phyloP scores from a whole-genome alignment of 331 rosid species.

The Erythrophleum ivorense region DNA sequence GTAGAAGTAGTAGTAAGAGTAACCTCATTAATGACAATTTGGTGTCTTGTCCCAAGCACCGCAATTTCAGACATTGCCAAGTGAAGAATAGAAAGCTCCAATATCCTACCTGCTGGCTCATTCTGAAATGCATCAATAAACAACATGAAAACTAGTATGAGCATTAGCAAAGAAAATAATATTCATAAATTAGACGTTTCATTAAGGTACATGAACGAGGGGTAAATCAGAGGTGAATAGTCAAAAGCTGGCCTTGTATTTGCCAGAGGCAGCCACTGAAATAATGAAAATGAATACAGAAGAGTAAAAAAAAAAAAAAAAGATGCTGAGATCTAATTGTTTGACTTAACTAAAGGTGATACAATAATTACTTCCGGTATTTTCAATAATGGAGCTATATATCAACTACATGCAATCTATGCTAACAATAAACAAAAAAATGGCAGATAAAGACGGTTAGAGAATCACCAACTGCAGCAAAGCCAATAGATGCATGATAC shows the following conservation, averaged over 20 bases:
- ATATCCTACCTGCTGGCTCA: slow-evolving; percentile 80
- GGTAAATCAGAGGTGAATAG: slow-evolving; percentile 17
- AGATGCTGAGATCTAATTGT: slow-evolving; percentile 1
- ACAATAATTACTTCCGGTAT: background rate
- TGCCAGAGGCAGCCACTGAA: slow-evolving; percentile 26
- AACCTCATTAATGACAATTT: slow-evolving; percentile 91
- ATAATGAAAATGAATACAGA: background rate
- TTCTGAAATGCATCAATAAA: slow-evolving; percentile 50
- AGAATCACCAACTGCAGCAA: slow-evolving; percentile 19
- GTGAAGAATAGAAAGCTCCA: slow-evolving; percentile 96
- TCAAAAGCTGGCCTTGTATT: slow-evolving; percentile 27
- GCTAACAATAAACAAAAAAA: background rate
- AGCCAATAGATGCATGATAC: background rate
- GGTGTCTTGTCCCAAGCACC: slow-evolving; percentile 75
- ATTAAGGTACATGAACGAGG: slow-evolving; percentile 9
- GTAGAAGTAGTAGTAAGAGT: background rate
- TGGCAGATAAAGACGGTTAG: slow-evolving; percentile 16
- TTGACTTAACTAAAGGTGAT: slow-evolving; percentile 4
- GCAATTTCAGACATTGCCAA: slow-evolving; percentile 92
- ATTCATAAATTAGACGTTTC: slow-evolving; percentile 25
- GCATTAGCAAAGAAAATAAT: slow-evolving; percentile 27
- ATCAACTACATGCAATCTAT: background rate
- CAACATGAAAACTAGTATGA: slow-evolving; percentile 19
- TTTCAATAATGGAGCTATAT: background rate
- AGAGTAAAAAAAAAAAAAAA: background rate